Conservation (phyloP, 179 eudicot genomes). For the Heliamphora pulchella region DNA sequence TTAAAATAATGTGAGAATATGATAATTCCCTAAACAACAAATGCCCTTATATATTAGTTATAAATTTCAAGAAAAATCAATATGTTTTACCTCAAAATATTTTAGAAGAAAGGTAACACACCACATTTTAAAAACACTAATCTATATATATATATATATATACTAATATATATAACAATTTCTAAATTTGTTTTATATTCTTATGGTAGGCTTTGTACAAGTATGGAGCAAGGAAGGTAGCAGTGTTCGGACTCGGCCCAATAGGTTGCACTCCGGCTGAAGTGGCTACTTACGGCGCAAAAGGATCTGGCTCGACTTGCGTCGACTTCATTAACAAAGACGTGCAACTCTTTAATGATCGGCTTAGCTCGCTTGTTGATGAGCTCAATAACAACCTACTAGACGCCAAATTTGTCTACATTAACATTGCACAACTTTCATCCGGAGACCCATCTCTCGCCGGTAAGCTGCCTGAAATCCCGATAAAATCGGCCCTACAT, state of each 20-base stretch:
- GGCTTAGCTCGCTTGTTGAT: constrained; percentile 25
- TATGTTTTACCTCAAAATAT: too few species aligned
- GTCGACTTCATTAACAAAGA: constrained; percentile 14
- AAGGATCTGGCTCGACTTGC: background rate
- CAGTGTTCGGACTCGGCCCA: constrained; percentile 28
- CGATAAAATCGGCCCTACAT: background rate
- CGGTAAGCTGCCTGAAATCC: background rate
- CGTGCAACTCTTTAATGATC: constrained; percentile 28
- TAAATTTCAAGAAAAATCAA: too few species aligned
- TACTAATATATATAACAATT: too few species aligned
- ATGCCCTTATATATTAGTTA: too few species aligned
- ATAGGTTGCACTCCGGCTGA: constrained; percentile 35
- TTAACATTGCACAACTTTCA: constrained; percentile 17
- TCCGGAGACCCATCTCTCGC: background rate
- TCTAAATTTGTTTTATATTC: too few species aligned
- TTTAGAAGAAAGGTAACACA: too few species aligned
- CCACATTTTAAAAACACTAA: too few species aligned
- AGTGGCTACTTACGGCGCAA: constrained; percentile 17
- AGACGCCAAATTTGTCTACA: constrained; percentile 21
- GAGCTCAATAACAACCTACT: constrained; percentile 19
- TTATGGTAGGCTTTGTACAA: background rate
- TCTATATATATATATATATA: too few species aligned
- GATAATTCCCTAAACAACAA: too few species aligned
- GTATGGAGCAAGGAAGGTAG: constrained; percentile 45
- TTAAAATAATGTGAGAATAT: too few species aligned